Evolutionary conservation across 2,329 filamentous ascomycete genomes (phyloP), one percentile per base, ranked within the genome.

Genomic region (Zymoseptoria crescenta): DNA sequence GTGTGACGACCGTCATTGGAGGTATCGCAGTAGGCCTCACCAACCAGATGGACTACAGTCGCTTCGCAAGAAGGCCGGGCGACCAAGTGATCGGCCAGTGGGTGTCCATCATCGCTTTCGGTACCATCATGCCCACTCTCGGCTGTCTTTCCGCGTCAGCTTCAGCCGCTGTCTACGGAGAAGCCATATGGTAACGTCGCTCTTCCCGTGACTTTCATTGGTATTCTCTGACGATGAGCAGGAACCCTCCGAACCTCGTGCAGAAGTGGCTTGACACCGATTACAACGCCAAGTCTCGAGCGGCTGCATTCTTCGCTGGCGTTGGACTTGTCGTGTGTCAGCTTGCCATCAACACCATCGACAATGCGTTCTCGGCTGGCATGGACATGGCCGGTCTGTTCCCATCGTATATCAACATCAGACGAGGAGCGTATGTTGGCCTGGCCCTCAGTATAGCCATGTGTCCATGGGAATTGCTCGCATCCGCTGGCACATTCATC

Each of bases 71-170:
- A 41, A 58, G 70, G 8, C 74, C 68, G 16, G 68, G 75, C 50
- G 74, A 76, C 6, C 79, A 78, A 72, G 72, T 80, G 8, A 72
- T 75, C 10, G 77, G 79, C 16, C 77, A 78, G 20, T 74, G 73
- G 58, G 69, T 73, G 3, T 71, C 77, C 52, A 74, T 81, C 62
- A 79, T 80, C 28, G 67, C 78, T 19, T 74, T 81, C 28, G 79
- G 79, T 59, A 79, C 76, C 1, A 70, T 77, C 60, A 80, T 75
- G 69, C 80, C 76, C 49, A 65, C 80, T 2, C 73, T 82, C 60
- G 84, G 84, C 30, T 84, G 86, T 64, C 75, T 84, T 27, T 80
- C 81, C 19, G 81, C 83, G 0, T 82, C 81, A 0, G 82, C 83
- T 8, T 77, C 77, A 24, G 74, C 77, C 41, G 75, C 79, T 9